Evolutionary conservation across 352 stramenopile genomes (phyloP).

Genomic region (Halophytophthora batemanensis): DNA sequence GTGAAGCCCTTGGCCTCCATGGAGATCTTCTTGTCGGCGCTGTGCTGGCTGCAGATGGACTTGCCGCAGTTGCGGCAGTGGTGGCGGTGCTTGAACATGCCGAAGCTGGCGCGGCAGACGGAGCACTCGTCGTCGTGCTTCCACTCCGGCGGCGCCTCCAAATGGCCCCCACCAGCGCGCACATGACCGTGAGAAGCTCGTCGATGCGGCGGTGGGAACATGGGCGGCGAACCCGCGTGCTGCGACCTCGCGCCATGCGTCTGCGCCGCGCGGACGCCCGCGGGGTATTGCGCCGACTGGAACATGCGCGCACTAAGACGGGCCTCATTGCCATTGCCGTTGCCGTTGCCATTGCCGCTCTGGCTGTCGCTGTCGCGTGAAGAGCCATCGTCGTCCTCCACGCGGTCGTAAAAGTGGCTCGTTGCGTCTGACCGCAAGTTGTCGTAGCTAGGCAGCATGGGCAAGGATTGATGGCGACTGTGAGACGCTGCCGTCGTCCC

Average conservation of each 20-base stretch:
- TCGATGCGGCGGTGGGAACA: constrained; percentile 21
- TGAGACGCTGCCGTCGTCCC: constrained; percentile 15
- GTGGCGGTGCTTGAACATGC: constrained; percentile 85
- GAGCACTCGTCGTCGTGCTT: constrained; percentile 75
- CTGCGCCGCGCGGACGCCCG: constrained; percentile 10
- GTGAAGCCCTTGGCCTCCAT: constrained; percentile 73
- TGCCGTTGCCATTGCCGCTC: no score
- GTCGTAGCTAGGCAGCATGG: constrained; percentile 52
- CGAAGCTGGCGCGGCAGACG: constrained; percentile 70
- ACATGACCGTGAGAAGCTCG: constrained; percentile 27
- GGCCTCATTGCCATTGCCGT: background rate
- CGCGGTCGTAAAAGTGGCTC: constrained; percentile 19
- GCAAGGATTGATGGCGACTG: constrained; percentile 50
- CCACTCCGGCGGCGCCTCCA: constrained; percentile 68
- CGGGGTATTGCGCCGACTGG: constrained; percentile 15
- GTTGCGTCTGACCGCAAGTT: constrained; percentile 20
- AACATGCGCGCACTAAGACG: constrained; percentile 13
- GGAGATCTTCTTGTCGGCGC: constrained; percentile 73
- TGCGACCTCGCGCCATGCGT: constrained; percentile 9
- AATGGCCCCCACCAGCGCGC: constrained; percentile 13
- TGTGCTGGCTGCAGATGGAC: constrained; percentile 81
- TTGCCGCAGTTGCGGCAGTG: constrained; percentile 84
- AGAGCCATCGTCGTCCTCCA: constrained; percentile 17
- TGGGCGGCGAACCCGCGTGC: constrained; percentile 19
- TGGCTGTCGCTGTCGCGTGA: constrained; percentile 21